Evolutionary conservation across 768 basidiomycete species (phyloP).

Genomic region (Ephemerocybe angulata): DNA sequence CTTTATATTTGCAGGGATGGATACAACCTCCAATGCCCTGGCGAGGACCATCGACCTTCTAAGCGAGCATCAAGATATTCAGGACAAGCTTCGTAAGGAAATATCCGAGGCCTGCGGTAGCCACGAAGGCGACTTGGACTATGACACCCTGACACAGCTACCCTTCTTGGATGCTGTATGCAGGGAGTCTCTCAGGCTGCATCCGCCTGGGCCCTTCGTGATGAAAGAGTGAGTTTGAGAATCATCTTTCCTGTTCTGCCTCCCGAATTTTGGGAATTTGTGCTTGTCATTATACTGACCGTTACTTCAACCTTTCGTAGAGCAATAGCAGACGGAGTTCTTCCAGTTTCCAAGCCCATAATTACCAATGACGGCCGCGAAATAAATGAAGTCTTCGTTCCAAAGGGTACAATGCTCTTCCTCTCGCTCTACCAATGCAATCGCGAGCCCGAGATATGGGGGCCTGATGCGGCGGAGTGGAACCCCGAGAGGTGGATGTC

Average conservation of each 20-base stretch:
- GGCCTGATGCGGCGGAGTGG: constrained; percentile 43
- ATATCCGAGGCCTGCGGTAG: constrained; percentile 20
- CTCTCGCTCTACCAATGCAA: constrained; percentile 35
- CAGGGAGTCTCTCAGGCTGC: constrained; percentile 35
- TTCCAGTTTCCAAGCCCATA: constrained; percentile 24
- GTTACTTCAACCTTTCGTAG: constrained; percentile 11
- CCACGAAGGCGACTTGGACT: constrained; percentile 26
- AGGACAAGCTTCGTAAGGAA: constrained; percentile 20
- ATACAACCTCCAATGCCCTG: constrained; percentile 22
- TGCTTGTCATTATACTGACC: not conserved
- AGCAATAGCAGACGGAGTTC: constrained; percentile 17
- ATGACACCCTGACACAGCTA: constrained; percentile 34
- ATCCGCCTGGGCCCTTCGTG: constrained; percentile 20
- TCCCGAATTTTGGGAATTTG: not conserved
- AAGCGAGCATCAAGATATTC: constrained; percentile 16
- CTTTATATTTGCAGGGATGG: constrained; percentile 15
- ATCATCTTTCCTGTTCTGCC: not conserved
- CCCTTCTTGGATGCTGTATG: constrained; percentile 37
- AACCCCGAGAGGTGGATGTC: constrained; percentile 50
- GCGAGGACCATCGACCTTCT: constrained; percentile 17
- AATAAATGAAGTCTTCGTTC: constrained; percentile 30
- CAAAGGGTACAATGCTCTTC: constrained; percentile 31
- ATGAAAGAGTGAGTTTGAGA: constrained; percentile 14
- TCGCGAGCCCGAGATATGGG: constrained; percentile 40
- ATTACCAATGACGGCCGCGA: constrained; percentile 21